Evolutionary conservation across 129 eudicot genomes (phyloP).

Genomic region (Ambrosia artemisiifolia): DNA sequence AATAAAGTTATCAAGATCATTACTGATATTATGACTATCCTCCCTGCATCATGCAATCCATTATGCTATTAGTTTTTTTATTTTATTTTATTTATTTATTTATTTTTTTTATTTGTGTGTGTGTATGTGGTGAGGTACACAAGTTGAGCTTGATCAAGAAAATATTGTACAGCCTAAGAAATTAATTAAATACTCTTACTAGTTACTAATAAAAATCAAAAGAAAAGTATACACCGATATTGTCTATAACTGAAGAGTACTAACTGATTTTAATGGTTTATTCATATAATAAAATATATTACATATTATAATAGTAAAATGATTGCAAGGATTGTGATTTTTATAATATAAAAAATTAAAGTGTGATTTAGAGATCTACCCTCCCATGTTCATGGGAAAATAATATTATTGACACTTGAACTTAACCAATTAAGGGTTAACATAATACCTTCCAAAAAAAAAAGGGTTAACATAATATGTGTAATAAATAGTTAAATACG

Average conservation of each 20-base stretch:
- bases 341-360: not conserved
- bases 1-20: slow-evolving; percentile 53
- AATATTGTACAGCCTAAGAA: not conserved
- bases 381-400: slow-evolving; percentile 1
- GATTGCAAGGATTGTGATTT: not conserved
- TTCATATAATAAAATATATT: not conserved
- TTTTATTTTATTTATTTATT: too few relatives aligned
- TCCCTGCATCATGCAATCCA: slow-evolving; percentile 36
- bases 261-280: not conserved
- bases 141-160: not conserved
- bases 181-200: not conserved
- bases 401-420: not conserved
- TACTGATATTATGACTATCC: slow-evolving; percentile 56
- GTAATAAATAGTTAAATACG: not conserved
- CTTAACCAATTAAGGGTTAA: slow-evolving; percentile 1
- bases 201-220: not conserved
- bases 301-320: not conserved
- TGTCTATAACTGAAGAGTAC: too few relatives aligned
- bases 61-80: not conserved
- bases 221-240: too few relatives aligned
- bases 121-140: not conserved
- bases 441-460: too few relatives aligned
- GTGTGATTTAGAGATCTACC: slow-evolving; percentile 3
- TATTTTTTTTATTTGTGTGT: too few relatives aligned
- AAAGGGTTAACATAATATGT: not conserved